These are phyloP conservation scores for Theobroma cacao DNA, from an alignment of 345 rosid species.

Conservation along the genomic window DNA sequence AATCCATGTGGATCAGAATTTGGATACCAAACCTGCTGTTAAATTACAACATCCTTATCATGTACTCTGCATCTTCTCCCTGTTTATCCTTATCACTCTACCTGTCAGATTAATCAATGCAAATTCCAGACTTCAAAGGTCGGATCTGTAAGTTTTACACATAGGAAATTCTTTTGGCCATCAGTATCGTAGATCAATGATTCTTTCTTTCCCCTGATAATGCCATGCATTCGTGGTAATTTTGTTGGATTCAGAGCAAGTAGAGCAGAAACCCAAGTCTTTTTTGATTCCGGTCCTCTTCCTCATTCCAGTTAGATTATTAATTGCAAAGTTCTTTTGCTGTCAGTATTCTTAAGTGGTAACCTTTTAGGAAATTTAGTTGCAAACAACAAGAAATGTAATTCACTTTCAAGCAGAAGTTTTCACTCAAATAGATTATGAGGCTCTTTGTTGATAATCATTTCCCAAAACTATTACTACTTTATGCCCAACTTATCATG, in stretches of 20 bases:
- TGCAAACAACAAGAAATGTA: too few relatives aligned
- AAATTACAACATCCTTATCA: neutral
- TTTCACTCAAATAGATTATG: neutral
- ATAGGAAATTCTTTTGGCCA: neutral
- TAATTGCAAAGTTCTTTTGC: neutral
- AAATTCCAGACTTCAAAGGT: neutral
- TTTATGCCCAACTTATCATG: neutral
- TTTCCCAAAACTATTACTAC: too few relatives aligned
- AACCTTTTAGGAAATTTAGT: too few relatives aligned
- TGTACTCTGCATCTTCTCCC: neutral
- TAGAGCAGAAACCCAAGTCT: neutral
- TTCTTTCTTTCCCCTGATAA: neutral
- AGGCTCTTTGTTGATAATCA: neutral
- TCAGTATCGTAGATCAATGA: neutral
- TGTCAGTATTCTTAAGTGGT: neutral
- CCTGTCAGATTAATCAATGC: neutral
- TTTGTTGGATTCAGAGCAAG: neutral
- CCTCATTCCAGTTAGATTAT: neutral
- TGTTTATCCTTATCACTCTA: neutral
- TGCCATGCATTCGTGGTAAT: neutral
- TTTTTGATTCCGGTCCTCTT: neutral
- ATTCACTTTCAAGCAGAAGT: neutral
- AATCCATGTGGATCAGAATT: neutral
- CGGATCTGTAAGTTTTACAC: neutral
- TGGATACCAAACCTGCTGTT: neutral